Conservation (phyloP, 1,139 yeast species). For the Geotrichum aggregatum region DNA sequence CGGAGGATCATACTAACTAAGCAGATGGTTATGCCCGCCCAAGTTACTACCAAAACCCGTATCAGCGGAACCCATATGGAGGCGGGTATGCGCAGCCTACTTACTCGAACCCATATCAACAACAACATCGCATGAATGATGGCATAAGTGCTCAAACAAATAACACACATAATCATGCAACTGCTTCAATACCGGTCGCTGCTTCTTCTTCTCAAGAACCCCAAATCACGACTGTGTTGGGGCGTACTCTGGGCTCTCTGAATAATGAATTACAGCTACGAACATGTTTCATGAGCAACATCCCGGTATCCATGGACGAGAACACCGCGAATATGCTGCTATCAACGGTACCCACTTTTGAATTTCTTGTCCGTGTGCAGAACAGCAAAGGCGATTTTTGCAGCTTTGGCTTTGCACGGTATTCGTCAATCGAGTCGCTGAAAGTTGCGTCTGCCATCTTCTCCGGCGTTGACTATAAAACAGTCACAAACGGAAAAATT, state of each 20-base stretch:
- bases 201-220: not conserved
- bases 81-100: conserved; percentile 4
- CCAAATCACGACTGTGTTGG: conserved; percentile 38
- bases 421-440: conserved; percentile 24
- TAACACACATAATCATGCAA: not conserved
- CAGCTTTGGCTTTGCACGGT: conserved; percentile 30
- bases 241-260: conserved; percentile 25
- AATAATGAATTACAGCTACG: conserved; percentile 34
- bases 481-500: conserved; percentile 23
- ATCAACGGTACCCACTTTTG: conserved; percentile 30
- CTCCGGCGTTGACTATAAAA: conserved; percentile 24
- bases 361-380: conserved; percentile 26
- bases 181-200: not conserved
- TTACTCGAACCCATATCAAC: conserved; percentile 11
- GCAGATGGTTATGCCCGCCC: conserved; percentile 1
- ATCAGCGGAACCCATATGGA: conserved; percentile 5
- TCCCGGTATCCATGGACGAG: conserved; percentile 36
- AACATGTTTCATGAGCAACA: conserved; percentile 33
- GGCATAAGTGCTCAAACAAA: conserved; percentile 7
- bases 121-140: conserved; percentile 8
- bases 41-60: conserved; percentile 12
- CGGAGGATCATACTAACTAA: conserved; percentile 2
- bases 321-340: conserved; percentile 29
- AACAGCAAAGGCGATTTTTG: conserved; percentile 26
- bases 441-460: conserved; percentile 29